Conservation (phyloP, 176 grass and related monocot genomes). For the Musa itinerans region DNA sequence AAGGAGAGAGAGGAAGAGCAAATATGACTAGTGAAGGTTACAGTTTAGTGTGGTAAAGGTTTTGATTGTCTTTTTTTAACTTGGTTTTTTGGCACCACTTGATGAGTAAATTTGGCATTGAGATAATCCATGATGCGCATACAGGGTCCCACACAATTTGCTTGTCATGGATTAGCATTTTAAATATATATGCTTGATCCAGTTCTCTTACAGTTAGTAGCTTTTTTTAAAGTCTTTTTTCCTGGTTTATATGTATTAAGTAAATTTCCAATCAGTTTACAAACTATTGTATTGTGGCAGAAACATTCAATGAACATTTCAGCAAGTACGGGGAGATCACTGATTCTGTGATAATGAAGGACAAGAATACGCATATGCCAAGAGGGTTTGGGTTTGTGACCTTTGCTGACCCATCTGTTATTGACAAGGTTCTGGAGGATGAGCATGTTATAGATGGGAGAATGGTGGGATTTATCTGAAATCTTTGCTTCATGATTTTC, state of each 20-base stretch:
- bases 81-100: no score
- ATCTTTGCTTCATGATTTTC: background rate
- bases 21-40: no score
- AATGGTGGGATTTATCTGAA: slow-evolving; percentile 32
- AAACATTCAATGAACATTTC: slow-evolving; percentile 80
- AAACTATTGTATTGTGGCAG: slow-evolving; percentile 31
- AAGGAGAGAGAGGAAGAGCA: background rate
- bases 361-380: slow-evolving; percentile 84
- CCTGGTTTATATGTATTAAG: background rate
- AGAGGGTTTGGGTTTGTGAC: slow-evolving; percentile 99
- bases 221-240: background rate
- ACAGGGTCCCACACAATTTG: background rate
- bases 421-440: slow-evolving; percentile 87
- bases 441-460: slow-evolving; percentile 85
- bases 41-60: no score
- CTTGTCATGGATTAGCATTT: background rate
- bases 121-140: no score
- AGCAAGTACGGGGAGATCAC: slow-evolving; percentile 76
- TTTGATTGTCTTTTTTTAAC: no score
- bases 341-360: slow-evolving; percentile 98
- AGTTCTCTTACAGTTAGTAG: background rate
- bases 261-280: background rate
- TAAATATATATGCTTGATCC: background rate
- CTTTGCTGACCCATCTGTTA: slow-evolving; percentile 86
- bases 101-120: no score